These are phyloP conservation scores for Diaporthe nobilis DNA, from an alignment of 2,329 filamentous ascomycete genomes.

Conservation along the genomic window DNA sequence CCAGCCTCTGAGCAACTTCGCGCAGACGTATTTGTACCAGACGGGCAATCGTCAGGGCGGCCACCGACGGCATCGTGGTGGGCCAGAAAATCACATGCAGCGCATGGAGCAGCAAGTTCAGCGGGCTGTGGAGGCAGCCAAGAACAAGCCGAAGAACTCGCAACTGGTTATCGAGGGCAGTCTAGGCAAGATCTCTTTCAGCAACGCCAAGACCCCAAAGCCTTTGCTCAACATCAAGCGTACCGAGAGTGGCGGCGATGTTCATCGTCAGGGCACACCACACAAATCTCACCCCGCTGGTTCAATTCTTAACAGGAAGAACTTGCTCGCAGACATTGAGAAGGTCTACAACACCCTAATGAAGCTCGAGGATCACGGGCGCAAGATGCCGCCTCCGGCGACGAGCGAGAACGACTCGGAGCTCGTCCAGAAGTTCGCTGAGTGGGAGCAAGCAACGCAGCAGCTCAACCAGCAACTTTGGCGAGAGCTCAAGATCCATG, in stretches of 20 bases:
- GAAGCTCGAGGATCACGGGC: slow-evolving; percentile 93
- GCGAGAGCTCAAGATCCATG: slow-evolving; percentile 90
- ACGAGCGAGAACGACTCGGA: slow-evolving; percentile 76
- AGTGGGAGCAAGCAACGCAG: slow-evolving; percentile 82
- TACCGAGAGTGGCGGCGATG: slow-evolving; percentile 75
- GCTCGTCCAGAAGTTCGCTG: slow-evolving; percentile 79
- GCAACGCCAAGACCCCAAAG: slow-evolving; percentile 97
- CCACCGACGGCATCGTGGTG: slow-evolving; percentile 81
- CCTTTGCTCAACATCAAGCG: slow-evolving; percentile 96
- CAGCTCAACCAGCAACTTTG: slow-evolving; percentile 86
- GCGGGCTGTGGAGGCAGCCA: slow-evolving; percentile 95
- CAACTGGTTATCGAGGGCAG: slow-evolving; percentile 97
- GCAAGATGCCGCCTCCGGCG: slow-evolving; percentile 77
- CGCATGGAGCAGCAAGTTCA: slow-evolving; percentile 99
- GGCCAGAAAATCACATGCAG: slow-evolving; percentile 96
- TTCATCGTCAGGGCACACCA: slow-evolving; percentile 65
- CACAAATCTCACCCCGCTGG: slow-evolving; percentile 56
- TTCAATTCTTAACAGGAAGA: slow-evolving; percentile 81
- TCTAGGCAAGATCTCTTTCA: slow-evolving; percentile 97
- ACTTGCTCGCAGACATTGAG: slow-evolving; percentile 88
- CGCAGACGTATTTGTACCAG: slow-evolving; percentile 97
- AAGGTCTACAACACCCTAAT: slow-evolving; percentile 89
- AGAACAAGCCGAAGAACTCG: slow-evolving; percentile 97
- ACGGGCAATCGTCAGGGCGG: slow-evolving; percentile 87
- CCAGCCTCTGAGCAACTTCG: slow-evolving; percentile 95